Conservation (phyloP, 352 stramenopile species). For the Nothophytophthora sp. region DNA sequence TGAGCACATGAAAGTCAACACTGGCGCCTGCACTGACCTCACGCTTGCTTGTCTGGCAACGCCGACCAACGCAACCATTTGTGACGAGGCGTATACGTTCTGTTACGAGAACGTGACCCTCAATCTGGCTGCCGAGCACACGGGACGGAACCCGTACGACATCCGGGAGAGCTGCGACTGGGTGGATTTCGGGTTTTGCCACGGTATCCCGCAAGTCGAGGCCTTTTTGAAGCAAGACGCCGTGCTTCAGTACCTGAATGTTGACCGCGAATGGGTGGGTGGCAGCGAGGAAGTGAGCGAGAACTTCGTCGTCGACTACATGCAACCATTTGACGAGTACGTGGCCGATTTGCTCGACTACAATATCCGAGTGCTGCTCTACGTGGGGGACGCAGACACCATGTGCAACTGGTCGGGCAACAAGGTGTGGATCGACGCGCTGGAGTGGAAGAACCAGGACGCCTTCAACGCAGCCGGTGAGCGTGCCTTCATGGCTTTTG, state of each 20-base stretch:
- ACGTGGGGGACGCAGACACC: slow-evolving; percentile 95
- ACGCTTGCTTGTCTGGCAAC: slow-evolving; percentile 28
- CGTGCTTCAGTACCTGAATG: slow-evolving; percentile 27
- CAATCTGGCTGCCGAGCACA: slow-evolving; percentile 18
- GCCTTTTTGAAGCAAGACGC: slow-evolving; percentile 50
- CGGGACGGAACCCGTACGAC: slow-evolving; percentile 53
- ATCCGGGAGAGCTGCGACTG: slow-evolving; percentile 43
- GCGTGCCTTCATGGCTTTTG: slow-evolving; percentile 25
- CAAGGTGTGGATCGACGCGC: slow-evolving; percentile 89
- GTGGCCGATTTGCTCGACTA: slow-evolving; percentile 81
- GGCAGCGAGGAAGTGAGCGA: slow-evolving; percentile 86
- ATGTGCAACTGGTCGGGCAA: slow-evolving; percentile 97
- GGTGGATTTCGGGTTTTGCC: slow-evolving; percentile 33
- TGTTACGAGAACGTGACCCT: slow-evolving; percentile 32
- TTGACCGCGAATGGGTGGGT: slow-evolving; percentile 26
- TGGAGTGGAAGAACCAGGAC: slow-evolving; percentile 89
- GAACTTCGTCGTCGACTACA: slow-evolving; percentile 87
- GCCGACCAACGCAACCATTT: slow-evolving; percentile 20
- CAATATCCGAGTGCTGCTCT: slow-evolving; percentile 87
- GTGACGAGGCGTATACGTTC: slow-evolving; percentile 24
- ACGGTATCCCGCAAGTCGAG: slow-evolving; percentile 38
- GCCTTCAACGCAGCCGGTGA: slow-evolving; percentile 69
- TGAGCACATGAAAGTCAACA: slow-evolving; percentile 26
- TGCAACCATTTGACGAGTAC: slow-evolving; percentile 67
- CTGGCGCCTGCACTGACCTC: slow-evolving; percentile 29